Evolutionary conservation across 1,139 yeast species (phyloP).

Genomic region (Pneumocystis carinii): DNA sequence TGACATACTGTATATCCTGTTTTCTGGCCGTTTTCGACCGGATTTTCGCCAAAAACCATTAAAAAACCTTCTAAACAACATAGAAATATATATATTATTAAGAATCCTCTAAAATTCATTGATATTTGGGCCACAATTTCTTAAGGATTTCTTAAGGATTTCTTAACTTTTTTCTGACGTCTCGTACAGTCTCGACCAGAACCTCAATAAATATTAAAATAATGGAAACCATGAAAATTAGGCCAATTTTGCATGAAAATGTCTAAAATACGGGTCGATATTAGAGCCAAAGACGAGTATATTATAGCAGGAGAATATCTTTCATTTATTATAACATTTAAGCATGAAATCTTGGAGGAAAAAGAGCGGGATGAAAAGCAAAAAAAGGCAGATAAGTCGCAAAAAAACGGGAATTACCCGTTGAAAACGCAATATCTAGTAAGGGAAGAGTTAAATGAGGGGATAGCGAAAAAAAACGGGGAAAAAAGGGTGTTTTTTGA

Average conservation of each 20-base stretch:
- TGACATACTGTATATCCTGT: neutral
- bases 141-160: too few relatives aligned
- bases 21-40: neutral
- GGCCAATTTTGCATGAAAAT: neutral
- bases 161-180: too few relatives aligned
- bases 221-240: neutral
- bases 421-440: neutral
- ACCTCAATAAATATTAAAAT: too few relatives aligned
- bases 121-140: neutral
- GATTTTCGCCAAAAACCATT: neutral
- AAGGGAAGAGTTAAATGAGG: neutral
- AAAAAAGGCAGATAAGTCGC: neutral
- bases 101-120: neutral
- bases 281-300: slow-evolving; percentile 10
- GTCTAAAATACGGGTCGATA: slow-evolving; percentile 14
- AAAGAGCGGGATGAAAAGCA: neutral
- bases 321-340: slow-evolving; percentile 25
- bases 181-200: too few relatives aligned
- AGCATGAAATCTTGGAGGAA: neutral
- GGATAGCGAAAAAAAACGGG: neutral
- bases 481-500: neutral
- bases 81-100: neutral
- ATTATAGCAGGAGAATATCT: slow-evolving; percentile 10
- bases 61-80: neutral
- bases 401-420: too few relatives aligned